Evolutionary conservation across 2,329 filamentous ascomycete genomes (phyloP).

Genomic region (Colletotrichum plurivorum): DNA sequence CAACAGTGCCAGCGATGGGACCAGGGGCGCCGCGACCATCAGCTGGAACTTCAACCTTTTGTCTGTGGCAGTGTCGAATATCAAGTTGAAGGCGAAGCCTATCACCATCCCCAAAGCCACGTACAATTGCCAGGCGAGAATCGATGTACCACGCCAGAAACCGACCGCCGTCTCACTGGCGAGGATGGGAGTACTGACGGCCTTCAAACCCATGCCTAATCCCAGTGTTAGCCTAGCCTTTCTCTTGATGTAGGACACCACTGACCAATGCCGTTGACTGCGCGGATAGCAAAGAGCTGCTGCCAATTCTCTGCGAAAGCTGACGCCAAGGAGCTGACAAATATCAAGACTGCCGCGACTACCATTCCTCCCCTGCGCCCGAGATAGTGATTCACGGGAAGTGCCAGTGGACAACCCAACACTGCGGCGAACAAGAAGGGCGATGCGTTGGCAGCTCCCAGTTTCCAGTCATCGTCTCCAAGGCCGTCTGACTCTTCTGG

Average conservation of each 20-base stretch:
- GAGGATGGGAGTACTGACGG: constrained; percentile 62
- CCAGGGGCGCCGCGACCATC: constrained; percentile 53
- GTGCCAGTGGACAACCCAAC: constrained; percentile 55
- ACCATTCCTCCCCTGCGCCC: constrained; percentile 57
- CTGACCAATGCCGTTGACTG: constrained; percentile 57
- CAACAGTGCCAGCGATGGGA: constrained; percentile 52
- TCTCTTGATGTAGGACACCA: constrained; percentile 3
- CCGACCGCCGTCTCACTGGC: constrained; percentile 62
- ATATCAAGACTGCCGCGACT: constrained; percentile 55
- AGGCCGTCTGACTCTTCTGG: not conserved
- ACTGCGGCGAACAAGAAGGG: constrained; percentile 57
- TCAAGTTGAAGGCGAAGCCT: constrained; percentile 53
- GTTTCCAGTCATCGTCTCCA: constrained; percentile 51
- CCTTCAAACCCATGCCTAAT: constrained; percentile 63
- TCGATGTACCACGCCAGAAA: constrained; percentile 63
- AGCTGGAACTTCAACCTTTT: constrained; percentile 44
- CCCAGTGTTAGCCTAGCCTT: not conserved
- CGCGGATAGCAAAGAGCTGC: constrained; percentile 51
- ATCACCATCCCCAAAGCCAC: constrained; percentile 55
- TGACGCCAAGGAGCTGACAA: constrained; percentile 55
- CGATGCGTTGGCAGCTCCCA: constrained; percentile 56
- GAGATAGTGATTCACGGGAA: constrained; percentile 57
- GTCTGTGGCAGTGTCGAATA: constrained; percentile 47
- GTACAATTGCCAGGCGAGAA: constrained; percentile 63
- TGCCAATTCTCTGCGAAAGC: constrained; percentile 52